Evolutionary conservation across 345 rosid species (phyloP).

Genomic region (Eutrema yunnanense): DNA sequence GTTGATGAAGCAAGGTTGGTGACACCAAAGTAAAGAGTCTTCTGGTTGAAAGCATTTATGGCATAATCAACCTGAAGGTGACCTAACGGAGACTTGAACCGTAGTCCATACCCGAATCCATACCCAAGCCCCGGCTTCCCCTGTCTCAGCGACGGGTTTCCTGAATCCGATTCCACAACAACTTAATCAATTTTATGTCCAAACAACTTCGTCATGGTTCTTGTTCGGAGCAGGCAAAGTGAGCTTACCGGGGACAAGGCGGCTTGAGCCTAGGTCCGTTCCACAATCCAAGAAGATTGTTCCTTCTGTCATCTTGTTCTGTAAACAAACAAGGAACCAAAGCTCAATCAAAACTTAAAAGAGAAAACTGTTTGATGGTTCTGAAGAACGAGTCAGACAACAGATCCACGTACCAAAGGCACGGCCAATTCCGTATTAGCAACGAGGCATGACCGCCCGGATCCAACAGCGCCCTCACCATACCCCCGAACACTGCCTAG

Average conservation of each 20-base stretch:
- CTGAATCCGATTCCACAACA: conserved; percentile 38
- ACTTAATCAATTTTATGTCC: neutral
- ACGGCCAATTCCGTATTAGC: conserved; percentile 74
- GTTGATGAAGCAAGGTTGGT: conserved; percentile 61
- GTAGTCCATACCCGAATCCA: conserved; percentile 69
- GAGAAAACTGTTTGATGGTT: neutral
- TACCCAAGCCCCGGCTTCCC: conserved; percentile 85
- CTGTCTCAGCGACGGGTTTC: conserved; percentile 77
- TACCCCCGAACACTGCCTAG: conserved; percentile 82
- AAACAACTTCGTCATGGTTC: neutral
- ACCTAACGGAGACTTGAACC: conserved; percentile 61
- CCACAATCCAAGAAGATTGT: conserved; percentile 68
- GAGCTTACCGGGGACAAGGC: conserved; percentile 66
- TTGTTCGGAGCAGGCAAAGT: neutral
- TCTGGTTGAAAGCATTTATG: conserved; percentile 67
- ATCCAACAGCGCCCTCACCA: conserved; percentile 95
- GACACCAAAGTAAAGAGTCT: conserved; percentile 77
- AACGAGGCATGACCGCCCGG: conserved; percentile 86
- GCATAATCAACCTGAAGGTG: conserved; percentile 68
- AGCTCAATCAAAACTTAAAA: neutral
- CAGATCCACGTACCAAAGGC: conserved; percentile 56
- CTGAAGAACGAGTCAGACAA: neutral
- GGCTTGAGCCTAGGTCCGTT: conserved; percentile 68
- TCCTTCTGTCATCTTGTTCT: conserved; percentile 70
- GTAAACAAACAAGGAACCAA: conserved; percentile 15